Evolutionary conservation across 108 stramenopile genomes (phyloP).

Genomic region (Nitzschia inconspicua): DNA sequence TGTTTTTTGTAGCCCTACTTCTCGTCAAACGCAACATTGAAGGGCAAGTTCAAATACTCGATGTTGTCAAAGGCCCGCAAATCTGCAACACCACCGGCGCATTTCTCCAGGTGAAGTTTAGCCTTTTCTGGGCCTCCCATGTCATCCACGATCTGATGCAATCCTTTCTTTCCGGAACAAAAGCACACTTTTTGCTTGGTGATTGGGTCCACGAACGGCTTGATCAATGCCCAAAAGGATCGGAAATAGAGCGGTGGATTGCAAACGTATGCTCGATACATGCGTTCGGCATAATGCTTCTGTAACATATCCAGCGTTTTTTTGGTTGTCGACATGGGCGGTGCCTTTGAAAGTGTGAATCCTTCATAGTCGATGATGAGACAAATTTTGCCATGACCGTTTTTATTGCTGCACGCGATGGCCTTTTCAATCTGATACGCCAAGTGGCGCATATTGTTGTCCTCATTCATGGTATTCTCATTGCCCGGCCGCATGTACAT

Average conservation of each 20-base stretch:
- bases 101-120: constrained; percentile 40
- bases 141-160: constrained; percentile 52
- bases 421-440: constrained; percentile 89
- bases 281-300: constrained; percentile 86
- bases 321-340: constrained; percentile 68
- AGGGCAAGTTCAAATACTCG: constrained; percentile 66
- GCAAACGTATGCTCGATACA: constrained; percentile 76
- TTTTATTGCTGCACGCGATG: constrained; percentile 63
- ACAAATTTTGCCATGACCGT: constrained; percentile 54
- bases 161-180: constrained; percentile 39
- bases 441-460: constrained; percentile 84
- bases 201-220: constrained; percentile 81
- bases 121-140: constrained; percentile 3
- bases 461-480: constrained; percentile 79
- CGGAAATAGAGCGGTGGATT: constrained; percentile 85
- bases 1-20: too few relatives aligned
- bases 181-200: constrained; percentile 89
- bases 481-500: constrained; percentile 60
- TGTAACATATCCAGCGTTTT: constrained; percentile 84
- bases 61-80: constrained; percentile 50
- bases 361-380: constrained; percentile 88
- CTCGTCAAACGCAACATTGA: constrained; percentile 64
- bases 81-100: constrained; percentile 47
- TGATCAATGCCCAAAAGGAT: constrained; percentile 79
- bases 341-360: constrained; percentile 66